These are phyloP conservation scores for Talaromyces pinophilus DNA, from an alignment of 2,329 filamentous ascomycete species.

Conservation along the genomic window DNA sequence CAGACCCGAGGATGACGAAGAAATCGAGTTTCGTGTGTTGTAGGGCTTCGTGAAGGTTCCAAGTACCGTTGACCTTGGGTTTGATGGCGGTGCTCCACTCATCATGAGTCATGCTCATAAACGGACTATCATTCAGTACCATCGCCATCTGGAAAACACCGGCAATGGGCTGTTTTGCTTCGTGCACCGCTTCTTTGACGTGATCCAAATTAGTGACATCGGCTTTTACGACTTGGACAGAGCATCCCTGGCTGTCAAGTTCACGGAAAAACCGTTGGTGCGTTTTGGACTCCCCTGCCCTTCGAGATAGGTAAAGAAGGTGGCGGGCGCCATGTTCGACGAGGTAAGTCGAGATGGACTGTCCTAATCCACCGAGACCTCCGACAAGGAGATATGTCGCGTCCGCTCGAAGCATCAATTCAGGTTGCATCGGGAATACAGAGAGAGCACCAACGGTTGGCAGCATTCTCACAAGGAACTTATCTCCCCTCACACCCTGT, in stretches of 20 bases:
- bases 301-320: constrained; percentile 56
- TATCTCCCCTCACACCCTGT: constrained; percentile 23
- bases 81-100: neutral
- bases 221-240: neutral
- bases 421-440: constrained; percentile 2
- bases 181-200: neutral
- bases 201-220: neutral
- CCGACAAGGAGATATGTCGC: constrained; percentile 58
- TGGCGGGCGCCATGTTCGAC: constrained; percentile 52
- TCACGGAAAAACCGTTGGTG: neutral
- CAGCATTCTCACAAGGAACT: constrained; percentile 27
- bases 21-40: neutral
- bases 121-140: neutral
- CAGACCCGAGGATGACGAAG: neutral
- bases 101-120: neutral
- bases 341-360: constrained; percentile 53
- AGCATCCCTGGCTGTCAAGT: neutral
- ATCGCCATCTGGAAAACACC: neutral
- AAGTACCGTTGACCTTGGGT: neutral
- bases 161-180: neutral
- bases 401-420: constrained; percentile 24
- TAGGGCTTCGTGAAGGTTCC: neutral
- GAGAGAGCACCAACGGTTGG: constrained; percentile 16
- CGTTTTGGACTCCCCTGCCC: constrained; percentile 37
- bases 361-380: constrained; percentile 58